Conservation (phyloP, 176 grass and related monocot species). For the Oryza australiensis region DNA sequence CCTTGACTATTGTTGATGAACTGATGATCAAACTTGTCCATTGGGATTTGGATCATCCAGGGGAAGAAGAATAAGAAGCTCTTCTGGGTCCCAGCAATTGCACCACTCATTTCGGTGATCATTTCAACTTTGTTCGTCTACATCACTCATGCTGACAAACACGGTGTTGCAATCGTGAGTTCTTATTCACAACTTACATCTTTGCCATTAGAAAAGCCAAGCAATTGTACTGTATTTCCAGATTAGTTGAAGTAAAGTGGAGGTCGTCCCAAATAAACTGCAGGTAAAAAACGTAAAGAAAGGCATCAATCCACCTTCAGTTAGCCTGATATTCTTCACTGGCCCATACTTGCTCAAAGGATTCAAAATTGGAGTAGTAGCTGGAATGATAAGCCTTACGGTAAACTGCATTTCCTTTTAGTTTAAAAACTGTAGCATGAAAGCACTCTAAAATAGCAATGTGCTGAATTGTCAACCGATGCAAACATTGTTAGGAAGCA, state of each 20-base stretch:
- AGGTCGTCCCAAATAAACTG: slow-evolving; percentile 18
- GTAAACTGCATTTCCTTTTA: slow-evolving; percentile 34
- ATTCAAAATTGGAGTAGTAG: slow-evolving; percentile 62
- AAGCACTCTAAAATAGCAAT: not conserved
- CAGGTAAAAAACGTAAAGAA: slow-evolving; percentile 71
- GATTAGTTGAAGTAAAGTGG: not conserved
- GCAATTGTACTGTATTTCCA: not conserved
- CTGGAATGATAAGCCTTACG: slow-evolving; percentile 82
- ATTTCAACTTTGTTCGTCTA: slow-evolving; percentile 82
- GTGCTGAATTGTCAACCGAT: slow-evolving; percentile 7
- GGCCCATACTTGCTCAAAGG: slow-evolving; percentile 62
- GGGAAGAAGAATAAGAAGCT: slow-evolving; percentile 73
- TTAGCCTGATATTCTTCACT: slow-evolving; percentile 53
- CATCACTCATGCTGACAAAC: slow-evolving; percentile 84
- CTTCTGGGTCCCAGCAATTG: slow-evolving; percentile 86
- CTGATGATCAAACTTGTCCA: not conserved
- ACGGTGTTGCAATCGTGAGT: slow-evolving; percentile 84
- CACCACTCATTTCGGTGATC: slow-evolving; percentile 75
- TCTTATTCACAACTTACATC: slow-evolving; percentile 4
- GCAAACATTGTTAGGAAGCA: slow-evolving; percentile 67
- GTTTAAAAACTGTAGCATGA: not conserved
- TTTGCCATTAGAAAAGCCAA: not conserved
- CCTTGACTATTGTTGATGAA: not conserved
- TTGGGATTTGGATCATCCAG: slow-evolving; percentile 48
- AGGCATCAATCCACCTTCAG: slow-evolving; percentile 82